A percentile compares a stretch with the other conserved stretches of the same genome.
Conservation (phyloP, 495 filamentous ascomycete species). For the Penicillium samsonianum region DNA sequence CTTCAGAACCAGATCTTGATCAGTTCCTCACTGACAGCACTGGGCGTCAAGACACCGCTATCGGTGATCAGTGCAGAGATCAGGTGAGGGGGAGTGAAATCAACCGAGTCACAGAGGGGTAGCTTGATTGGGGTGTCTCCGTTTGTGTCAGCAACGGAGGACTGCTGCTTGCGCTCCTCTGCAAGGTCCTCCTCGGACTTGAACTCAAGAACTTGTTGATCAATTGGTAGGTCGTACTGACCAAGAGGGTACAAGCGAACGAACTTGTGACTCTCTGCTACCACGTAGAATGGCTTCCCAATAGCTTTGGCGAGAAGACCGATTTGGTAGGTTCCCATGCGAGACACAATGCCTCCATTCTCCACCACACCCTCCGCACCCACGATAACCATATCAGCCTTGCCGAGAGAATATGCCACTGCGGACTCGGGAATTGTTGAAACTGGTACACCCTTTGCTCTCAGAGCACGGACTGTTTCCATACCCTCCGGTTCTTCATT, state of each 20-base stretch:
- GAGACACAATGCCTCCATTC: conserved; percentile 87
- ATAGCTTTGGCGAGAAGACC: conserved; percentile 76
- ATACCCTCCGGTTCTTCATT: conserved; percentile 57
- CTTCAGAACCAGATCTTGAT: conserved; percentile 75
- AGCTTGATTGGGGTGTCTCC: conserved; percentile 33
- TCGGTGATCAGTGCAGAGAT: conserved; percentile 82
- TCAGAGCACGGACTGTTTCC: conserved; percentile 64
- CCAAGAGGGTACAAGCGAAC: conserved; percentile 77
- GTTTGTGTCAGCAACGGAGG: conserved; percentile 10
- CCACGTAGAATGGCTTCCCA: conserved; percentile 83
- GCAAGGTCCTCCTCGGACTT: conserved; percentile 53
- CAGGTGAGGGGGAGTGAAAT: conserved; percentile 83
- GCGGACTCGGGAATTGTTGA: conserved; percentile 80
- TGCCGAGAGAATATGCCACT: conserved; percentile 81
- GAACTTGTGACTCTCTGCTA: conserved; percentile 94
- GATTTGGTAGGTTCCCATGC: conserved; percentile 91
- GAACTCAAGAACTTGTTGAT: conserved; percentile 75
- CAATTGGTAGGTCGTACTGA: conserved; percentile 75
- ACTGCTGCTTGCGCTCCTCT: conserved; percentile 40
- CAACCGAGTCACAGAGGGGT: conserved; percentile 61
- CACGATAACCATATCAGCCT: conserved; percentile 78
- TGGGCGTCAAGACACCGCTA: conserved; percentile 70
- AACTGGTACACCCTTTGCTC: conserved; percentile 74
- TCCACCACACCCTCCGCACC: conserved; percentile 94
- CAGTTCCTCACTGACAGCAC: conserved; percentile 74